Percentiles rank a stretch among this genome's conserved stretches.
These are phyloP conservation scores for Kingdonia uniflora DNA, from an alignment of 164 flowering plant genomes.

Conservation along the genomic window DNA sequence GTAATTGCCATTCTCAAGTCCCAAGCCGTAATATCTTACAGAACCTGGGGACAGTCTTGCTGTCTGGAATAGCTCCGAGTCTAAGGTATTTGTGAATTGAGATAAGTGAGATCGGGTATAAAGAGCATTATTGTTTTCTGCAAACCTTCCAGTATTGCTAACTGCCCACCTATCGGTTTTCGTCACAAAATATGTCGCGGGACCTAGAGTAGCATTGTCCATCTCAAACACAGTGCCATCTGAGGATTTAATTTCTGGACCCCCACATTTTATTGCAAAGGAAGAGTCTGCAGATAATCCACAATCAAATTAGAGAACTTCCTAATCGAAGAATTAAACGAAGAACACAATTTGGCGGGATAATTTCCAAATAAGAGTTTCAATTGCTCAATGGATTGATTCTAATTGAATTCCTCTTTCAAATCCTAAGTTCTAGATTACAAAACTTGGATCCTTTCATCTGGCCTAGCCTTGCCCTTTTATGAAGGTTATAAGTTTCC, in stretches of 20 bases:
- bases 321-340: no score
- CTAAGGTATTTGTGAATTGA: constrained; percentile 41
- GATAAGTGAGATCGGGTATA: constrained; percentile 19
- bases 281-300: constrained; percentile 50
- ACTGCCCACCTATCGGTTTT: constrained; percentile 58
- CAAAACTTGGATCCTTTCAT: no score
- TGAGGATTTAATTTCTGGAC: constrained; percentile 35
- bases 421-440: no score
- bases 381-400: no score
- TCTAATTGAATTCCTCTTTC: no score
- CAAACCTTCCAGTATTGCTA: constrained; percentile 56
- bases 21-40: constrained; percentile 74
- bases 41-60: constrained; percentile 71
- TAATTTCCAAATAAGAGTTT: no score
- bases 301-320: no score
- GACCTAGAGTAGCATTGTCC: constrained; percentile 51
- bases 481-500: no score
- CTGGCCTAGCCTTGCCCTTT: no score
- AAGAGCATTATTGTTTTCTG: constrained; percentile 24
- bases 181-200: constrained; percentile 53
- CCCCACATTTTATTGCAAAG: constrained; percentile 82
- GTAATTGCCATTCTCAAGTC: constrained; percentile 82
- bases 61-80: constrained; percentile 62
- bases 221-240: constrained; percentile 28
- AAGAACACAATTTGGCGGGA: no score